Evolutionary conservation across 2,329 filamentous ascomycete genomes (phyloP).

Genomic region (Nigrograna mackinnonii): DNA sequence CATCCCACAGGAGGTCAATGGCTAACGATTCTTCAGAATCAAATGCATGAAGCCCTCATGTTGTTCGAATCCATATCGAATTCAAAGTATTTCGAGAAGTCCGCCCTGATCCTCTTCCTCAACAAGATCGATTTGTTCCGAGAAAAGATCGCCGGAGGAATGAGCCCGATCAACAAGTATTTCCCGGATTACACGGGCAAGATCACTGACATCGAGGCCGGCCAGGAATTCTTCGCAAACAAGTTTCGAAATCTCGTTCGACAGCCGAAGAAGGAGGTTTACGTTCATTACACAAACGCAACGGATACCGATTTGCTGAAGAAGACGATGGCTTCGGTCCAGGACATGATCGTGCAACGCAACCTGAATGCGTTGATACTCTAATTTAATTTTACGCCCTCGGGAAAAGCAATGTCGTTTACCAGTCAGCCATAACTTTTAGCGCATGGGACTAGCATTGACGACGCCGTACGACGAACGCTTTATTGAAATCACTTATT

Average conservation of each 20-base stretch:
- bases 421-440: slow-evolving; percentile 10
- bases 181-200: slow-evolving; percentile 54
- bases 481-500: slow-evolving; percentile 2
- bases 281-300: slow-evolving; percentile 57
- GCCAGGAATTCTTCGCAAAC: slow-evolving; percentile 53
- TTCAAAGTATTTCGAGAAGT: slow-evolving; percentile 56
- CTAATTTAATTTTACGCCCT: slow-evolving; percentile 19
- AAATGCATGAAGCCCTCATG: slow-evolving; percentile 60
- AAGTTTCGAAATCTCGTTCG: slow-evolving; percentile 56
- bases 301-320: slow-evolving; percentile 60
- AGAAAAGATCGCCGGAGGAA: slow-evolving; percentile 51
- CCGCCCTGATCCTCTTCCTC: slow-evolving; percentile 56
- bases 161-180: slow-evolving; percentile 51
- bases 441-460: slow-evolving; percentile 8
- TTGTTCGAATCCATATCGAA: slow-evolving; percentile 58
- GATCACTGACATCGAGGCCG: slow-evolving; percentile 50
- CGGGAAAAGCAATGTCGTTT: slow-evolving; percentile 15
- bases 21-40: slow-evolving; percentile 45
- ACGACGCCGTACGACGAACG: slow-evolving; percentile 8
- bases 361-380: slow-evolving; percentile 55
- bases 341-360: slow-evolving; percentile 59
- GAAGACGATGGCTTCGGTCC: slow-evolving; percentile 57
- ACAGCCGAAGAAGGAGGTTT: slow-evolving; percentile 55
- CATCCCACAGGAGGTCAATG: neutral
- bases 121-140: slow-evolving; percentile 59